Conservation (phyloP, 345 rosid genomes). For the Kernera saxatilis region DNA sequence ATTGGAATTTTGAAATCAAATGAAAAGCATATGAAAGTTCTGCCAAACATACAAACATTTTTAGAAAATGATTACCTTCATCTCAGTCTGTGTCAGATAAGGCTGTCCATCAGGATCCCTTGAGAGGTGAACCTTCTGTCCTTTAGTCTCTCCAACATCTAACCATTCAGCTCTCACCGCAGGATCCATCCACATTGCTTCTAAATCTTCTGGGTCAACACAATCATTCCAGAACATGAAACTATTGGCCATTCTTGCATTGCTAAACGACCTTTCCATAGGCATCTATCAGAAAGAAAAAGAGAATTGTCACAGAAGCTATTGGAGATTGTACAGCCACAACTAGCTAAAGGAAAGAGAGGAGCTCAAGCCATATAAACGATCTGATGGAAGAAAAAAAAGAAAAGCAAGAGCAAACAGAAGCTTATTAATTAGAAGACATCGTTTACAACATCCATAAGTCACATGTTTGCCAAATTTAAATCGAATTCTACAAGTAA, state of each 20-base stretch:
- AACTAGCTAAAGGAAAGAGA: background rate
- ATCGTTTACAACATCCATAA: background rate
- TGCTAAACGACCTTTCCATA: constrained; percentile 27
- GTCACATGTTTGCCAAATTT: background rate
- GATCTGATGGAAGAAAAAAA: background rate
- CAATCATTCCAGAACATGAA: constrained; percentile 92
- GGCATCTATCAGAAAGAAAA: constrained; percentile 12
- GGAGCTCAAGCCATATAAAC: background rate
- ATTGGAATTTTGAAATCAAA: background rate
- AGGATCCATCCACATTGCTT: constrained; percentile 79
- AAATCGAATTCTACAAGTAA: background rate
- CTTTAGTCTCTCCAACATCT: constrained; percentile 76
- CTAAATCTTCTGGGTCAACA: constrained; percentile 56
- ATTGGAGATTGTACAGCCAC: background rate
- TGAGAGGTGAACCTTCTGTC: constrained; percentile 79
- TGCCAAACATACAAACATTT: background rate
- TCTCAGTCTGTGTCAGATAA: constrained; percentile 85
- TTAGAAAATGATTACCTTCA: constrained; percentile 46
- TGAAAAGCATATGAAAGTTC: background rate
- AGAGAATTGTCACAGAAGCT: background rate
- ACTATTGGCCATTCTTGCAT: constrained; percentile 52
- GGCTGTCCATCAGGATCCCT: constrained; percentile 94
- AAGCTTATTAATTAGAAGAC: background rate
- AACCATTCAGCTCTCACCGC: constrained; percentile 77
- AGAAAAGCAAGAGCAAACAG: background rate